Percentiles rank a stretch among this genome's conserved stretches.
phyloP scores from a whole-genome alignment of 2,329 filamentous ascomycete species.

The Neonectria coccinea region DNA sequence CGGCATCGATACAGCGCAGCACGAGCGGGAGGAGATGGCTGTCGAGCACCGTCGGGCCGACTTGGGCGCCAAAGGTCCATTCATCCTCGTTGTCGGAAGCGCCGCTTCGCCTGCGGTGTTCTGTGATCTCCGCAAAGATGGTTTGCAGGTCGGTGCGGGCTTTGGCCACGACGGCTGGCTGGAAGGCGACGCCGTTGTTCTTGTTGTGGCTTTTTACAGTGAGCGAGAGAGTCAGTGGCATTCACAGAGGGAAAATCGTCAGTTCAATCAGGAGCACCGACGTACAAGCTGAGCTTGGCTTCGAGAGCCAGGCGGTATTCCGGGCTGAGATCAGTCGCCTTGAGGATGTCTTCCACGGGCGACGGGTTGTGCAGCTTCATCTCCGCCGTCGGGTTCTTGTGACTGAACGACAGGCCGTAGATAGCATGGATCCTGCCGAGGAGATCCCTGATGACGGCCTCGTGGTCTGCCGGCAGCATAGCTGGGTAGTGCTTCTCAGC shows the following conservation, averaged over 20 bases:
- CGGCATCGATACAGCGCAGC: conserved; percentile 27
- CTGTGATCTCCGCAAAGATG: conserved; percentile 19
- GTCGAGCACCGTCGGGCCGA: conserved; percentile 30
- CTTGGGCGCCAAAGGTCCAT: conserved; percentile 24
- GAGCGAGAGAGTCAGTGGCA: not conserved
- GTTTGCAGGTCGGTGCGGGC: conserved; percentile 6
- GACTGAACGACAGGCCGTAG: conserved; percentile 26
- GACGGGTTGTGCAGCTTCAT: conserved; percentile 26
- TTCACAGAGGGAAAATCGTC: not conserved
- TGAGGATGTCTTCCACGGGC: conserved; percentile 18
- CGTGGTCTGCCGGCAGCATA: conserved; percentile 16
- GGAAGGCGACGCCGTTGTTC: conserved; percentile 26
- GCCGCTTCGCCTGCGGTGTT: conserved; percentile 22
- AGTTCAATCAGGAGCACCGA: not conserved
- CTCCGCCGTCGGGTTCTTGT: conserved; percentile 22
- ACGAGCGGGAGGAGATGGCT: conserved; percentile 30
- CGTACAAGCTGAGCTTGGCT: conserved; percentile 25
- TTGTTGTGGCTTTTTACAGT: conserved; percentile 15
- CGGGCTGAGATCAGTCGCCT: conserved; percentile 19
- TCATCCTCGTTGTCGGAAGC: conserved; percentile 1
- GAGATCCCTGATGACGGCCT: conserved; percentile 7
- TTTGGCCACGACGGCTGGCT: conserved; percentile 22
- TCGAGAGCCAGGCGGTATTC: conserved; percentile 22
- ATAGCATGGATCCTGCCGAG: conserved; percentile 22
- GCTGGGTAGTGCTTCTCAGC: conserved; percentile 31